These are phyloP conservation scores for Aspergillus unguis DNA, from an alignment of 2,329 filamentous ascomycete species.

Conservation along the genomic window DNA sequence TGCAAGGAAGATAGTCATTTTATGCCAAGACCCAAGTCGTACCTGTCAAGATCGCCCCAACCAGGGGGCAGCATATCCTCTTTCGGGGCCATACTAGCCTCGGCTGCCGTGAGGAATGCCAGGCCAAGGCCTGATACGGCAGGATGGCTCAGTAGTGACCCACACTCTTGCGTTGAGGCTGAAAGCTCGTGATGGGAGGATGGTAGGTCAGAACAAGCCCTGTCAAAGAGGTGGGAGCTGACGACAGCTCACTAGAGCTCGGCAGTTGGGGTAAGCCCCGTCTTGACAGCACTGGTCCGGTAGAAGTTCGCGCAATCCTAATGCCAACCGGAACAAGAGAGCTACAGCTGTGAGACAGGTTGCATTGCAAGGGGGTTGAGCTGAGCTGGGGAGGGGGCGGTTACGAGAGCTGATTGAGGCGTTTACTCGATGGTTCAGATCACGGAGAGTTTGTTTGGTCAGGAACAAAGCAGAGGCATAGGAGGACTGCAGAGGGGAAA, in stretches of 20 bases:
- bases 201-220: constrained; percentile 9
- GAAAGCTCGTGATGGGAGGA: constrained; percentile 5
- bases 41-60: constrained; percentile 43
- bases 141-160: constrained; percentile 5
- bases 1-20: background rate
- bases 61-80: constrained; percentile 41
- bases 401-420: constrained; percentile 4
- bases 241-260: constrained; percentile 14
- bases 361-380: constrained; percentile 7
- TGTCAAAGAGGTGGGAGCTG: constrained; percentile 15
- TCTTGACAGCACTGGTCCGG: constrained; percentile 3
- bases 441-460: constrained; percentile 4
- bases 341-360: constrained; percentile 10
- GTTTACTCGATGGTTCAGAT: constrained; percentile 1
- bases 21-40: constrained; percentile 24
- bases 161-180: constrained; percentile 9
- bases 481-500: background rate
- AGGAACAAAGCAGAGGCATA: background rate
- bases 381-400: background rate
- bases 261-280: constrained; percentile 20
- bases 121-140: constrained; percentile 13
- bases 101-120: constrained; percentile 30
- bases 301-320: background rate
- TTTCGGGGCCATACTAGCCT: constrained; percentile 40
- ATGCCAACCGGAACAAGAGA: constrained; percentile 6